A percentile compares a stretch with the other conserved stretches of the same genome.
These are phyloP conservation scores for Seiridium cupressi DNA, from an alignment of 2,329 filamentous ascomycete genomes.

Conservation along the genomic window DNA sequence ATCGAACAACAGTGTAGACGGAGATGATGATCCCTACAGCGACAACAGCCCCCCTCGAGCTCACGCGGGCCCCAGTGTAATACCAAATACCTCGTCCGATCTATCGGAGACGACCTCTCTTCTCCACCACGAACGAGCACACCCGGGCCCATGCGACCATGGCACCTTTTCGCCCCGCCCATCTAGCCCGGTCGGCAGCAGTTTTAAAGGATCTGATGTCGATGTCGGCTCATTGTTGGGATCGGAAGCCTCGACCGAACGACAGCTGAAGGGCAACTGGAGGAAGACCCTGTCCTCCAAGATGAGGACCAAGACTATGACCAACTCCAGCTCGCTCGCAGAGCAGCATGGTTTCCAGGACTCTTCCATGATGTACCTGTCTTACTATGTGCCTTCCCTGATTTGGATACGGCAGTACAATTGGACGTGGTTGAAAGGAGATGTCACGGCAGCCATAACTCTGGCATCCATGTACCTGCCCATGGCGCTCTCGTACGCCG, in stretches of 20 bases:
- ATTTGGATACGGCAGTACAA: slow-evolving; percentile 90
- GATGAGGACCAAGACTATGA: slow-evolving; percentile 65
- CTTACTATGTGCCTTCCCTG: slow-evolving; percentile 89
- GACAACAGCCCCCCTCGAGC: background rate
- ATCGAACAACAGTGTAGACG: slow-evolving; percentile 11
- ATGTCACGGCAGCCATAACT: slow-evolving; percentile 86
- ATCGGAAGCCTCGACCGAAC: slow-evolving; percentile 31
- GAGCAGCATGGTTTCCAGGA: slow-evolving; percentile 72
- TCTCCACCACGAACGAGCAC: slow-evolving; percentile 34
- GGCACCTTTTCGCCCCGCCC: slow-evolving; percentile 75
- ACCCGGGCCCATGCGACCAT: slow-evolving; percentile 60
- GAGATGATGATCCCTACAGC: background rate
- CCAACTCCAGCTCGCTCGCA: slow-evolving; percentile 69
- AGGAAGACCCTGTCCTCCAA: slow-evolving; percentile 47
- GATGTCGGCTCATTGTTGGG: slow-evolving; percentile 27
- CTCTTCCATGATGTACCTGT: slow-evolving; percentile 77
- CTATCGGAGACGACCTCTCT: slow-evolving; percentile 52
- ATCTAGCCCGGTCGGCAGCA: slow-evolving; percentile 41
- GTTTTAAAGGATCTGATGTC: slow-evolving; percentile 21
- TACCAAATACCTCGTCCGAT: slow-evolving; percentile 7
- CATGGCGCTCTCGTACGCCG: slow-evolving; percentile 90
- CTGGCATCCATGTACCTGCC: slow-evolving; percentile 98
- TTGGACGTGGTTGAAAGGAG: slow-evolving; percentile 77
- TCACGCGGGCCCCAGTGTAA: slow-evolving; percentile 12
- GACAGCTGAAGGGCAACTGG: slow-evolving; percentile 39